Evolutionary conservation across 1,139 yeast genomes (phyloP), one percentile per base, ranked within the genome.

Genomic region (Saccharomyces uvarum): DNA sequence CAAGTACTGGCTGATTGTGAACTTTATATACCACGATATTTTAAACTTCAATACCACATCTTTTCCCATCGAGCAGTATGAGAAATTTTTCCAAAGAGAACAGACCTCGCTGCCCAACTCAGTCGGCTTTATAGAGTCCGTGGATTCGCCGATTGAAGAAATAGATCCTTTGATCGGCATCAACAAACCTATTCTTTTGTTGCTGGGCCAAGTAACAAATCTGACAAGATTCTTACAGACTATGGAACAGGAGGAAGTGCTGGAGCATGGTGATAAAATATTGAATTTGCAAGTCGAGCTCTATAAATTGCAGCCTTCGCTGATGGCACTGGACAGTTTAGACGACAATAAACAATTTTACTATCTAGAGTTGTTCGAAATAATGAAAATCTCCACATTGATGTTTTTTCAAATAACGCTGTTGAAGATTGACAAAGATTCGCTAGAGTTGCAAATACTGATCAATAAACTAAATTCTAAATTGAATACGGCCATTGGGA

Each of bases 11-110:
- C 74, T 88, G 54, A 81, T 86, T 27, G 81, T 89, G n/a, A 86
- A 84, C 68, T 88, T 85, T 70, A 89, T 90, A 0, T 88, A 87
- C 65, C 95, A 88, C 67, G 95, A 87, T 65, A 77, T 88, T 46
- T 73, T 86, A 59, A 83, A 93, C 1, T 73, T 78, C 51, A 81
- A 80, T 54, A 66, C 84, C 51, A 77, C 85, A 0, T 82, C 81
- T 63, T 83, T 83, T 64, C 77, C 82, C 0, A 71, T 78, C 26
- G 72, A 73, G 14, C 82, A 81, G 48, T 86, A 87, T 68, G 82
- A 83, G 51, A 70, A 73, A 41, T 75, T 82, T 52, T 77, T 86
- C 65, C 54, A 63, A 66, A 31, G 69, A 68, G 47, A 63, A 69
- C 54, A 75, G 73, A 38, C 61, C 26, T 41, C 44, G 5, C 14